These are phyloP conservation scores for Sporothrix humicola DNA, from an alignment of 2,329 filamentous ascomycete genomes.

Conservation along the genomic window DNA sequence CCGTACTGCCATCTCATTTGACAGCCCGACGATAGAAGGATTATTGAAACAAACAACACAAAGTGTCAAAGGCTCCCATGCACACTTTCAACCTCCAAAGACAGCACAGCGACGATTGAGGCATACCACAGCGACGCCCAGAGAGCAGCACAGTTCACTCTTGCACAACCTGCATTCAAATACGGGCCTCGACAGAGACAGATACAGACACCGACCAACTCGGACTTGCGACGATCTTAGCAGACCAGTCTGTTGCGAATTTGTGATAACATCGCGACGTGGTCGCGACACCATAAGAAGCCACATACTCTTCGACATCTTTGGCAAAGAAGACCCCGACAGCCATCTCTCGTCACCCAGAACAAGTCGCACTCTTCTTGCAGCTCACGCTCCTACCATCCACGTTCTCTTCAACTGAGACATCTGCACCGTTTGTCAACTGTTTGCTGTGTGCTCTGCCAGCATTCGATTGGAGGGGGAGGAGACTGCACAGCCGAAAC, in stretches of 20 bases:
- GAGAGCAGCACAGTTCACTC: background rate
- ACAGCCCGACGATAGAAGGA: background rate
- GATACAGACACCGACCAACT: background rate
- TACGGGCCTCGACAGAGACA: background rate
- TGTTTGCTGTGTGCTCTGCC: background rate
- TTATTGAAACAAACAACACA: constrained; percentile 13
- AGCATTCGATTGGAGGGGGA: constrained; percentile 10
- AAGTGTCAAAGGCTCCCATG: constrained; percentile 3
- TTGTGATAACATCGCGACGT: background rate
- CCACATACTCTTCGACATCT: too few species aligned
- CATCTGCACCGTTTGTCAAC: constrained; percentile 23
- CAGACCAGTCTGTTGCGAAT: too few species aligned
- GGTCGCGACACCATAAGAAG: background rate
- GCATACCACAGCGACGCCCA: background rate
- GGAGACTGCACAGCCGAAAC: background rate
- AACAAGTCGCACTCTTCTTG: background rate
- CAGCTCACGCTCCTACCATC: background rate
- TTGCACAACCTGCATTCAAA: background rate
- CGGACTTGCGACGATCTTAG: background rate
- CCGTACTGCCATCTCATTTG: constrained; percentile 20
- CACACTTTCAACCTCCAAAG: background rate
- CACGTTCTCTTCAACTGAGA: constrained; percentile 10
- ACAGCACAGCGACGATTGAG: background rate
- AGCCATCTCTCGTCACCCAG: background rate
- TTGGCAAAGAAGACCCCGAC: background rate